A percentile compares a stretch with the other conserved stretches of the same genome.
Evolutionary conservation across 495 filamentous ascomycete genomes (phyloP).

Genomic region (Neurospora discreta): DNA sequence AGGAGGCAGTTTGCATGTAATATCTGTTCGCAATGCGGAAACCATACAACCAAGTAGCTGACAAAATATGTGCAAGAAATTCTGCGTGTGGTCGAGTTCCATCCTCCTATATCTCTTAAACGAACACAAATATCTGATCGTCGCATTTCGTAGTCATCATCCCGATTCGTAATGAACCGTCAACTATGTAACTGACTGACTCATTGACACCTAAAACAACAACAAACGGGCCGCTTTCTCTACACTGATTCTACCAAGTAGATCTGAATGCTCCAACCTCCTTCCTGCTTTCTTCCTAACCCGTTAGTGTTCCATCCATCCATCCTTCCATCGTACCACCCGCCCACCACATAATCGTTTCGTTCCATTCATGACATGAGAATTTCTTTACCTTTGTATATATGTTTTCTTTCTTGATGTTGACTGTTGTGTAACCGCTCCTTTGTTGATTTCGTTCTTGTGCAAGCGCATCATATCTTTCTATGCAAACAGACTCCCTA

Average conservation of each 20-base stretch:
- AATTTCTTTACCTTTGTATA: constrained; percentile 1
- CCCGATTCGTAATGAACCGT: not conserved
- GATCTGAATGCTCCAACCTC: not conserved
- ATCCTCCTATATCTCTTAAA: not conserved
- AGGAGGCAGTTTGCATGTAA: not conserved
- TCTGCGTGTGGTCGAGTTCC: not conserved
- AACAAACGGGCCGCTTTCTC: not conserved
- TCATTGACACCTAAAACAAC: not conserved
- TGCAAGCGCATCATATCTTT: not conserved
- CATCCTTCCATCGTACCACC: not conserved
- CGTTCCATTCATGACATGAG: not conserved
- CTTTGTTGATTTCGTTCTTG: not conserved
- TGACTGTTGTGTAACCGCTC: not conserved
- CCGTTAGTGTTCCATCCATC: not conserved
- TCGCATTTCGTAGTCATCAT: not conserved
- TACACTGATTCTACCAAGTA: not conserved
- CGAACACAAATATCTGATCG: not conserved
- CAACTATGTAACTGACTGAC: not conserved
- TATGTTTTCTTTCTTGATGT: not conserved
- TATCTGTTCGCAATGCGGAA: not conserved
- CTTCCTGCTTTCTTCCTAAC: not conserved
- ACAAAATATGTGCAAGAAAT: not conserved
- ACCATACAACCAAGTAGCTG: not conserved
- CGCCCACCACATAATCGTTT: not conserved
- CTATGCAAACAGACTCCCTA: not conserved